Evolutionary conservation across 208 protist species (phyloP).

Genomic region (Giardia duodenalis): DNA sequence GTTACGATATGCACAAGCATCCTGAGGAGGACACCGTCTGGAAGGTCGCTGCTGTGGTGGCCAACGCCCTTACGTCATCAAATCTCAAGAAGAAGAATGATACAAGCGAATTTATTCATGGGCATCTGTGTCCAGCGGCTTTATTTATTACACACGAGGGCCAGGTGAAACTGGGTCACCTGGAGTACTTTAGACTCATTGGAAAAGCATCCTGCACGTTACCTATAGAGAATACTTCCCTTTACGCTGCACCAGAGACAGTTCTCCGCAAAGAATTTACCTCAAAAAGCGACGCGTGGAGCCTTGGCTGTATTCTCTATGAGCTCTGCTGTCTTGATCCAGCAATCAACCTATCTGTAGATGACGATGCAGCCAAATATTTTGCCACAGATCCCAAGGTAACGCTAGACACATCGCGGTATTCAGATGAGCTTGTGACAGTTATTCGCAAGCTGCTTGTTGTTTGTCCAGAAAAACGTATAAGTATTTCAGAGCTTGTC

Average conservation of each 20-base stretch:
- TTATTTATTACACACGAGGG: background rate
- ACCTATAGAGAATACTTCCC: background rate
- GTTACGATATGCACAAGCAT: background rate
- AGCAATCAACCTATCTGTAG: conserved; percentile 50
- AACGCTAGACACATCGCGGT: too few species aligned
- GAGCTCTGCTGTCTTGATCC: conserved; percentile 56
- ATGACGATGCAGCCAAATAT: background rate
- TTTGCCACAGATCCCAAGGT: background rate
- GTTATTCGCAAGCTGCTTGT: too few species aligned
- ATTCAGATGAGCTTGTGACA: too few species aligned
- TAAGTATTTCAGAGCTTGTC: too few species aligned
- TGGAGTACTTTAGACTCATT: background rate
- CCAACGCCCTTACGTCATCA: background rate
- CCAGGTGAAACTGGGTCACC: background rate
- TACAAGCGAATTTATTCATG: background rate
- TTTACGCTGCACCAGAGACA: background rate
- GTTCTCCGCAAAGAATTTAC: background rate
- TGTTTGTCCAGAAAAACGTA: too few species aligned
- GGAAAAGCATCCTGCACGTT: background rate
- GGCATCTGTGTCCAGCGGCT: background rate
- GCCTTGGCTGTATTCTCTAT: conserved; percentile 20
- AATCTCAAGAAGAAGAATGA: background rate
- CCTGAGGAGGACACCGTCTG: background rate
- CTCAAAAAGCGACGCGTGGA: conserved; percentile 35
- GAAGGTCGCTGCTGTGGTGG: background rate